Percentiles rank a stretch among this genome's conserved stretches.
phyloP scores from a whole-genome alignment of 768 basidiomycete species.

The Phlebiopsis flavidoalba region DNA sequence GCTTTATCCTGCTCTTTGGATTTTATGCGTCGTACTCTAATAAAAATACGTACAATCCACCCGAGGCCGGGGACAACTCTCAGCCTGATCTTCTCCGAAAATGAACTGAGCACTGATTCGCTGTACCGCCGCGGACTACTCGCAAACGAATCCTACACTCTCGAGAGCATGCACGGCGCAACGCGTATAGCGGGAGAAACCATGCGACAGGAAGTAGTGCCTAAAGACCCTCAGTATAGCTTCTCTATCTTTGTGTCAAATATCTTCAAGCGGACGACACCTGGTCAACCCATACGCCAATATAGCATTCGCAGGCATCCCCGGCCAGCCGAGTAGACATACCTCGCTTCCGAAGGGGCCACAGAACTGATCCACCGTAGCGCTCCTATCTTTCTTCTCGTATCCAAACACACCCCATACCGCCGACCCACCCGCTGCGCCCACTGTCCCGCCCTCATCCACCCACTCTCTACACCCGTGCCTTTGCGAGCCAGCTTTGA shows the following conservation, averaged over 20 bases:
- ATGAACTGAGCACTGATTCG: constrained; percentile 1
- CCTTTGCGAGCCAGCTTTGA: constrained; percentile 37
- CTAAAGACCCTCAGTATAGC: not conserved
- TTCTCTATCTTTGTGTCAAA: too few relatives aligned
- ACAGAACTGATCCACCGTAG: constrained; percentile 4
- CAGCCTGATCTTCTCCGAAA: not conserved
- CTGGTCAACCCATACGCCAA: constrained; percentile 77
- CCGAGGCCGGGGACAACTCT: not conserved
- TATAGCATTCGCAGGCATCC: constrained; percentile 77
- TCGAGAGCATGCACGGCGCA: constrained; percentile 11
- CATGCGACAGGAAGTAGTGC: constrained; percentile 13
- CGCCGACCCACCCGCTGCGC: constrained; percentile 65
- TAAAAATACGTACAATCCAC: not conserved
- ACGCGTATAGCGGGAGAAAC: constrained; percentile 12
- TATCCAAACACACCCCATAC: constrained; percentile 81
- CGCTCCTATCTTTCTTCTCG: constrained; percentile 39
- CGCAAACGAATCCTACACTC: too few relatives aligned
- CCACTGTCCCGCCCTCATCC: constrained; percentile 72
- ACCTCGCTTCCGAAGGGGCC: not conserved
- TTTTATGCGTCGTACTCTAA: not conserved
- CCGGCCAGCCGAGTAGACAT: constrained; percentile 46
- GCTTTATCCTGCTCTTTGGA: too few relatives aligned
- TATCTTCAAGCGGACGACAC: constrained; percentile 32
- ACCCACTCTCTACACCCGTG: constrained; percentile 54
- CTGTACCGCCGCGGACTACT: too few relatives aligned